A percentile compares a stretch with the other conserved stretches of the same genome.
Conservation (phyloP, 805 yeast genomes). For the Blastobotrys mokoenaii region DNA sequence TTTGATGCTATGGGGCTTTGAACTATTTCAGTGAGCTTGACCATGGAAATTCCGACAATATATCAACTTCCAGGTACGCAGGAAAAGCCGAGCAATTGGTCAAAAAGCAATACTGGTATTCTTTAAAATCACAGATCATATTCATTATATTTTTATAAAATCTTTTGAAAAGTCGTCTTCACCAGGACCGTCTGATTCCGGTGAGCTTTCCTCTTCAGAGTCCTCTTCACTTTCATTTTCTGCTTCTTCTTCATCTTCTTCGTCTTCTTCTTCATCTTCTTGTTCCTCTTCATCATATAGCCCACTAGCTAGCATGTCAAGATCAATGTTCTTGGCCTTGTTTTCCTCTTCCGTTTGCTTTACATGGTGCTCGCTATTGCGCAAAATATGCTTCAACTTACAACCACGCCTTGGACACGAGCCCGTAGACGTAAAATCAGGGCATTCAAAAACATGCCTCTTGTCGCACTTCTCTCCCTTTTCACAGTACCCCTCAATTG, state of each 20-base stretch:
- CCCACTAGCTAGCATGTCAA: slow-evolving; percentile 6
- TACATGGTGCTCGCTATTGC: slow-evolving; percentile 16
- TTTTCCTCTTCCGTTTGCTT: slow-evolving; percentile 5
- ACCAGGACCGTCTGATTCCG: slow-evolving; percentile 14
- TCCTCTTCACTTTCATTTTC: slow-evolving; percentile 13
- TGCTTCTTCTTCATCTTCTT: slow-evolving; percentile 13
- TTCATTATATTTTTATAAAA: slow-evolving; percentile 1
- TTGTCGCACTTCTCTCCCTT: slow-evolving; percentile 50
- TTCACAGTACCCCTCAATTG: slow-evolving; percentile 61
- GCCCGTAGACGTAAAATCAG: slow-evolving; percentile 59
- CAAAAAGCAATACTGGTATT: no score
- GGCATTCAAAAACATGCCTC: slow-evolving; percentile 56
- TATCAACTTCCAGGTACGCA: no score
- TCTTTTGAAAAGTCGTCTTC: slow-evolving; percentile 11
- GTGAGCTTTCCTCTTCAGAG: slow-evolving; percentile 4
- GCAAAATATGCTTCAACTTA: slow-evolving; percentile 40
- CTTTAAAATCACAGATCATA: no score
- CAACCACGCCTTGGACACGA: slow-evolving; percentile 47
- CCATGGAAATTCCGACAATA: no score
- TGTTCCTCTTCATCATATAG: slow-evolving; percentile 11
- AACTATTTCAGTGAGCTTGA: no score
- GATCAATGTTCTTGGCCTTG: slow-evolving; percentile 7
- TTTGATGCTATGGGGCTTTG: no score
- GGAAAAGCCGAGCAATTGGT: no score
- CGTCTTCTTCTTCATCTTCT: slow-evolving; percentile 15